Percentiles rank a stretch among this genome's conserved stretches.
Evolutionary conservation across 1,284 basidiomycete species (phyloP).

Genomic region (Exobasidium cylindrosporum): DNA sequence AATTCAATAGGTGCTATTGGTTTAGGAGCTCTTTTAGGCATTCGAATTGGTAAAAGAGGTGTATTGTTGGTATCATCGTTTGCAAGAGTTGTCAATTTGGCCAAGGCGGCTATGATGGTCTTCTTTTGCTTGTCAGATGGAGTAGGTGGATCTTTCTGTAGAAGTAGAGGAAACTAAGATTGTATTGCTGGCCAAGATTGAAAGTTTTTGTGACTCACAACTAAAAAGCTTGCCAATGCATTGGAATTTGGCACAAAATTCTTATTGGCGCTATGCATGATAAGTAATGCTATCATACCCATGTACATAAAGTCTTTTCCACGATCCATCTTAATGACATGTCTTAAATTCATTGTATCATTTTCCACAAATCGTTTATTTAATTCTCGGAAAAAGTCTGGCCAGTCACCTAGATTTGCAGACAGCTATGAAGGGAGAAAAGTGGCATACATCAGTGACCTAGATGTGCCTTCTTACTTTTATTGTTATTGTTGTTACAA

Average conservation of each 20-base stretch:
- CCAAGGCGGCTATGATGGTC: constrained; percentile 22
- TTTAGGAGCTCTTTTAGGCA: constrained; percentile 16
- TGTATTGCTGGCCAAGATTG: too few species aligned
- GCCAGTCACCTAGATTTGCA: constrained; percentile 25
- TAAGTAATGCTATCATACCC: constrained; percentile 31
- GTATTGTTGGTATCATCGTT: constrained; percentile 25
- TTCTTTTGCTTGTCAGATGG: neutral
- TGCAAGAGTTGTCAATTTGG: constrained; percentile 26
- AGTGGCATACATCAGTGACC: too few species aligned
- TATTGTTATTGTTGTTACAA: too few species aligned
- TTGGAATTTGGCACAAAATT: neutral
- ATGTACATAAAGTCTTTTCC: constrained; percentile 33
- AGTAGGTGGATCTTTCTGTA: neutral
- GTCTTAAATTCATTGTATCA: constrained; percentile 16
- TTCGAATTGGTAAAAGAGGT: constrained; percentile 28
- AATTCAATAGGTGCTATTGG: constrained; percentile 34
- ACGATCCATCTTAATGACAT: constrained; percentile 22
- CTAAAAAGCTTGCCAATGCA: neutral
- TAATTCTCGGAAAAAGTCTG: constrained; percentile 37
- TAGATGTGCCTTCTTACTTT: too few species aligned
- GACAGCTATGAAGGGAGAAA: neutral
- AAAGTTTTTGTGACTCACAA: constrained; percentile 2
- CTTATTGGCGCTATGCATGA: constrained; percentile 9
- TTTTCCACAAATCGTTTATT: constrained; percentile 33
- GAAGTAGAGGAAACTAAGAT: too few species aligned